A percentile compares a stretch with the other conserved stretches of the same genome.
These are phyloP conservation scores for Flueggea neowawraea DNA, from an alignment of 441 rosid species.

Conservation along the genomic window DNA sequence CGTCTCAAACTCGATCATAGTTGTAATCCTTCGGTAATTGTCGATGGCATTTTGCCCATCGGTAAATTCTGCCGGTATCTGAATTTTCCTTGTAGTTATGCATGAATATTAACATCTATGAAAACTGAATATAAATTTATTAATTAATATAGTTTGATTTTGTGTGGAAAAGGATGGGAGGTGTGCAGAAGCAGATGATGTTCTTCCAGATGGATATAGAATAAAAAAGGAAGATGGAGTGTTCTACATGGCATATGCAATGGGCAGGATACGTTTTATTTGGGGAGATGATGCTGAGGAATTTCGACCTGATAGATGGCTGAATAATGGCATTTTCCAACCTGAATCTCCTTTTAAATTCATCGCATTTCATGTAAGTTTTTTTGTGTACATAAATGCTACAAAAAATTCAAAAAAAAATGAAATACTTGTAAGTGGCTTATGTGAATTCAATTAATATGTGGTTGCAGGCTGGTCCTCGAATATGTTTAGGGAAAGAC, in stretches of 20 bases:
- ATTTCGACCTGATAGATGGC: conserved; percentile 83
- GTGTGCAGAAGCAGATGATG: conserved; percentile 58
- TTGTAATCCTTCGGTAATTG: too few relatives aligned
- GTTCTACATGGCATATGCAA: conserved; percentile 57
- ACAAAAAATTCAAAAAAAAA: too few relatives aligned
- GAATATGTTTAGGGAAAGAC: conserved; percentile 47
- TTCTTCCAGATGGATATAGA: conserved; percentile 67
- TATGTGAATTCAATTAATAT: background rate
- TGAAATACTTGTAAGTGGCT: too few relatives aligned
- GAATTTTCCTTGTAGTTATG: too few relatives aligned
- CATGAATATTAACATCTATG: background rate
- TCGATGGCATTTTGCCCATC: too few relatives aligned
- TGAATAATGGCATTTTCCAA: conserved; percentile 56
- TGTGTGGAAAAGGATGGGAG: conserved; percentile 45
- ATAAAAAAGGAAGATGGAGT: conserved; percentile 60
- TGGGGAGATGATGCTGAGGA: conserved; percentile 82
- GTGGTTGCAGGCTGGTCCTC: conserved; percentile 57
- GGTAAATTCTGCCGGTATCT: too few relatives aligned
- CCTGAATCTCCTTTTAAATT: conserved; percentile 78
- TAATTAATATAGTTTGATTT: background rate
- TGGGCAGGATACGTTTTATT: conserved; percentile 75
- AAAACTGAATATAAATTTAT: background rate
- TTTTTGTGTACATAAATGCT: background rate
- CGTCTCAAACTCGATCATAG: too few relatives aligned
- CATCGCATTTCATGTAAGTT: conserved; percentile 55